Base-by-base conservation (phyloP, 1,139 yeast species). In the Casaregolazyma suthepensis region DNA sequence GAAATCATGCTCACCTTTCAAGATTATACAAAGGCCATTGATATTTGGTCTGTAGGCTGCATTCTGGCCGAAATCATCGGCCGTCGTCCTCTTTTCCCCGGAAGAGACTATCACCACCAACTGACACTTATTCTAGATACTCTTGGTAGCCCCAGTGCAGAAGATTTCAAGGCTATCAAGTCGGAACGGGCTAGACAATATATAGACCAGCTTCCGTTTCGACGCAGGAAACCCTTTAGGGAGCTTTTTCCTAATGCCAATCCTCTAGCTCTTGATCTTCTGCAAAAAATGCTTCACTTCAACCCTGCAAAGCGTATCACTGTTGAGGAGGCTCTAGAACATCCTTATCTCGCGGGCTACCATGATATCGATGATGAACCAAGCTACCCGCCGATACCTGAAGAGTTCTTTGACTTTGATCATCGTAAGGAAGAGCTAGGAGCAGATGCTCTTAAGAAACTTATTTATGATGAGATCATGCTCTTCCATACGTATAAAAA, bases 11-110 rank as follows among this genome's bases (percentile, higher is more conserved):
- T 93, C 53, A 88, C 97, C 1, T 86, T 90, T 64, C 93, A 91
- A 57, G 91, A 87, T 66, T 93, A 93, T 71, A 87, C 96, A 26
- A 87, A 91, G 56, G 96, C 97, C 17, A 91, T 93, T 63, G 99
- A 93, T 70, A 83, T 91, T 57, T 93, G 99, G 99, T 85, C 96
- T 1, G 91, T 90, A 46, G 99, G 99, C 3, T 93, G 99, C 70
- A 91, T 93, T 54, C 72, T 93, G 55, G 98, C 96, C 0, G 99
- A 93, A 69, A 85, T 93, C 88, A 75, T 90, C 47, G 76, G 84
- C 54, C 89, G 95, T 43, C 78, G 86, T 63, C 97, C 99, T 1
- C 73, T 93, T 22, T 89, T 93, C 69, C 98, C 98, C 0, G 99
- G 99, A 1, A 80, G 87, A 62, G 99, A 93, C 72, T 93, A 90